Evolutionary conservation across 2,329 filamentous ascomycete species (phyloP).

Genomic region (Stemphylium vesicarium): DNA sequence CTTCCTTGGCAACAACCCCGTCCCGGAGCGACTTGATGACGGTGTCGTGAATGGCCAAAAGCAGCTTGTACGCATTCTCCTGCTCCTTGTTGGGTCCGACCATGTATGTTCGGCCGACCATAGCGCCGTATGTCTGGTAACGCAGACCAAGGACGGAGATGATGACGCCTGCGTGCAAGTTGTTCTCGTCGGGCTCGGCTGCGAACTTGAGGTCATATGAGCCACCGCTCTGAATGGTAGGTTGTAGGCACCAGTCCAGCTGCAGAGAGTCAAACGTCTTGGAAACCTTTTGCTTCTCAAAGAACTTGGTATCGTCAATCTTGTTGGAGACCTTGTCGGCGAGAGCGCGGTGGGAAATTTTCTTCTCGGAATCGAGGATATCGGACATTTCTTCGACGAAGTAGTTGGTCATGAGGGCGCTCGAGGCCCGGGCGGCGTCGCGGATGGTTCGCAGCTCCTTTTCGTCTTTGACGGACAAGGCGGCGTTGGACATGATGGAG

Average conservation of each 20-base stretch:
- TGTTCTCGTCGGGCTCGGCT: constrained; percentile 77
- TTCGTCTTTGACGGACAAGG: constrained; percentile 93
- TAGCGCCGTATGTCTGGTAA: constrained; percentile 94
- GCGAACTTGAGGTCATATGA: constrained; percentile 89
- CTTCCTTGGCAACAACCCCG: constrained; percentile 83
- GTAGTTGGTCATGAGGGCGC: constrained; percentile 92
- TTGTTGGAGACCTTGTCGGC: constrained; percentile 89
- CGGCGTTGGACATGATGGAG: constrained; percentile 77
- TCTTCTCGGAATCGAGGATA: constrained; percentile 94
- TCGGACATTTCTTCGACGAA: constrained; percentile 99
- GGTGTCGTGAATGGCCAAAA: constrained; percentile 83
- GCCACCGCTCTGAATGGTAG: constrained; percentile 92
- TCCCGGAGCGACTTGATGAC: constrained; percentile 91
- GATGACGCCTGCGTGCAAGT: constrained; percentile 90
- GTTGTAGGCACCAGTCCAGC: constrained; percentile 92
- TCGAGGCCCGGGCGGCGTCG: constrained; percentile 91
- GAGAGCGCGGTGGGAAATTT: constrained; percentile 86
- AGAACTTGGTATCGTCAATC: constrained; percentile 92
- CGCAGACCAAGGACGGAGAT: constrained; percentile 88
- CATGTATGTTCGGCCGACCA: constrained; percentile 91
- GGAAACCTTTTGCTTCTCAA: constrained; percentile 84
- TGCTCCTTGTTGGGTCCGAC: constrained; percentile 97
- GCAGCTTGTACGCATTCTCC: constrained; percentile 90
- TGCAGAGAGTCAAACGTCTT: constrained; percentile 85
- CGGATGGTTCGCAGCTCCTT: constrained; percentile 92